Conservation (phyloP, 140 eudicot genomes). For the Anethum foeniculum region DNA sequence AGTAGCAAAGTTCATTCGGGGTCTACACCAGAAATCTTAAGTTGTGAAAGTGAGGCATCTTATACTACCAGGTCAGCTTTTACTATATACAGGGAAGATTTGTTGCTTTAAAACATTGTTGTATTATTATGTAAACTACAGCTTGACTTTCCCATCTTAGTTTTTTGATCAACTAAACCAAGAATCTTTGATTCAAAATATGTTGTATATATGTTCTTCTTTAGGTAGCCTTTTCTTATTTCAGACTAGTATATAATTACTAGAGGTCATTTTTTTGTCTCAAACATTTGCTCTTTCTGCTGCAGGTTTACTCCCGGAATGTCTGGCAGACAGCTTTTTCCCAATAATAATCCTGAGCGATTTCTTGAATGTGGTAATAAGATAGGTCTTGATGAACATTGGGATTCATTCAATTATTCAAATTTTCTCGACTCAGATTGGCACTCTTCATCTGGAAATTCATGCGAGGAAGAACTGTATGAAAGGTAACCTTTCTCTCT, state of each 20-base stretch:
- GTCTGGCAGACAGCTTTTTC: constrained; percentile 39
- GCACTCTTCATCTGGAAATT: constrained; percentile 88
- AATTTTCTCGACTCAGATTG: constrained; percentile 87
- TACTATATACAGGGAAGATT: not conserved
- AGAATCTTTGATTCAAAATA: not conserved
- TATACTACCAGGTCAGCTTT: constrained; percentile 47
- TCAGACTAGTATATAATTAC: not conserved
- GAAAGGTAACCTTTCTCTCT: constrained; percentile 52
- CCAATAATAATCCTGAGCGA: constrained; percentile 31
- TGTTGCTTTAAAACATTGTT: not conserved
- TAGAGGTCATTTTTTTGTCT: not conserved
- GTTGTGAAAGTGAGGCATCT: constrained; percentile 49
- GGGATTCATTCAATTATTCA: constrained; percentile 61
- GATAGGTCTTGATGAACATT: constrained; percentile 33
- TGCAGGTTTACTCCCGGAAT: constrained; percentile 51
- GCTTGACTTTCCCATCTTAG: not conserved
- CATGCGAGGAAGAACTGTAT: constrained; percentile 75
- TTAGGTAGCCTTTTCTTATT: not conserved
- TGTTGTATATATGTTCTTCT: not conserved
- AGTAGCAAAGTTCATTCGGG: constrained; percentile 42
- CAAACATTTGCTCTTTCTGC: not conserved
- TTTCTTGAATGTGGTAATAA: constrained; percentile 35
- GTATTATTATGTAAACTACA: not conserved
- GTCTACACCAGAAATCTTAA: constrained; percentile 55
- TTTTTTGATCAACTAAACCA: constrained; percentile 2